Base-by-base conservation (phyloP, 164 flowering plant species). In the Vitis amurensis region DNA sequence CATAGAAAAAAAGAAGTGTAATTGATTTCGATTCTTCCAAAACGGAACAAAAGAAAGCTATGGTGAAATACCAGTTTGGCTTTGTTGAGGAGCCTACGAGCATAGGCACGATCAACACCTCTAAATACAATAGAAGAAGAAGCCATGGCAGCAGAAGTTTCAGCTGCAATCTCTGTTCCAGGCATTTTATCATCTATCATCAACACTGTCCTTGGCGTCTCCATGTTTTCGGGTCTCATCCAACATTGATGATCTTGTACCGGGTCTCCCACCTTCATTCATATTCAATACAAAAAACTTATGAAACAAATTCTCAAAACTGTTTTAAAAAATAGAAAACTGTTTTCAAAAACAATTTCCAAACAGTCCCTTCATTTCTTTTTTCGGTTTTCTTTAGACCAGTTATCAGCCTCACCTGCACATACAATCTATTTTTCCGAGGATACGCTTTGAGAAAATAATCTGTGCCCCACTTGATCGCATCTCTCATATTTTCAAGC, bases 151-250 rank as follows among this genome's bases (percentile, higher is more conserved):
- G 99, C 98, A 8, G 94, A 52, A 5, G 97, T 91, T 67, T 95
- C 99, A 1, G 92, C 99, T 2, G 98, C 98, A 69, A 91, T 88
- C 82, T 95, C 99, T 0, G 94, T 81, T 31, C 98, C 98, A 0
- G 97, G 94, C 0, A 37, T 62, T 11, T 75, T 81, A 52, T 77
- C 74, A 50, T 90, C 88, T 4, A 92, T 90, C 74, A 76, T 51
- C 30, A 81, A 49, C 5, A 89, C 88, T 0, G 89, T 89, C 69
- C 99, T 83, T 12, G 89, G 86, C 9, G 96, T 85, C 14, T 86
- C 27, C 98, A 95, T 95, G 82, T 82, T 85, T 67, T 95, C 98
- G 5, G 98, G 99, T 60, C 91, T 65, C 14, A 80, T 60, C 99
- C 99, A 95, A 67, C 99, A 95, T 59, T 85, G 66, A 59, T 95